phyloP scores from a whole-genome alignment of 1,139 yeast species.

The Meyerozyma smithsonii region DNA sequence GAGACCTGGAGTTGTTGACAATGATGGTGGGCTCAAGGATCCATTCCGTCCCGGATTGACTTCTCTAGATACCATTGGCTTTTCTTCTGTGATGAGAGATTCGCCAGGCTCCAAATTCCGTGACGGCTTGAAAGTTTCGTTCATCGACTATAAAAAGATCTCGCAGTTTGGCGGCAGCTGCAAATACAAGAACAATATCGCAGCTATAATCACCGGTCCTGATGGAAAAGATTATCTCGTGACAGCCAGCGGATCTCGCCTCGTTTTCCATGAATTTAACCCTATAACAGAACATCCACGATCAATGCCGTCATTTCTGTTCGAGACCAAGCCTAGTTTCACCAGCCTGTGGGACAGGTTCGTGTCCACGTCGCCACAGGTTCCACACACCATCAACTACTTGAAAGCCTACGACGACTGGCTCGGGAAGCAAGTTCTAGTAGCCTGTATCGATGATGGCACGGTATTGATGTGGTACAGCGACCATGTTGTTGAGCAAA shows the following conservation, averaged over 20 bases:
- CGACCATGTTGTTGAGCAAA: slow-evolving; percentile 19
- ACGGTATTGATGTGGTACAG: slow-evolving; percentile 41
- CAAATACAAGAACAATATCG: slow-evolving; percentile 5
- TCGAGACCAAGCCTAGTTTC: slow-evolving; percentile 37
- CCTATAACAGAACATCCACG: slow-evolving; percentile 20
- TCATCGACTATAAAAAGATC: not conserved
- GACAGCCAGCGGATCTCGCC: slow-evolving; percentile 25
- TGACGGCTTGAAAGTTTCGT: not conserved
- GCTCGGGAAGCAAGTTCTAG: slow-evolving; percentile 32
- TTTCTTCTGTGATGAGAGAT: not conserved
- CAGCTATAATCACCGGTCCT: slow-evolving; percentile 8
- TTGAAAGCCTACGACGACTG: slow-evolving; percentile 24
- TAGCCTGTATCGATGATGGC: slow-evolving; percentile 56
- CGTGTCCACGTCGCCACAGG: slow-evolving; percentile 45
- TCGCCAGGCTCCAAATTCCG: slow-evolving; percentile 1
- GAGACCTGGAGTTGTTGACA: not conserved
- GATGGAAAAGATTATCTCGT: slow-evolving; percentile 19
- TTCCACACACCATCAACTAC: slow-evolving; percentile 56
- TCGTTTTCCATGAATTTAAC: slow-evolving; percentile 26
- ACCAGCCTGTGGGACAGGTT: slow-evolving; percentile 35
- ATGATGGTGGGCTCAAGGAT: not conserved
- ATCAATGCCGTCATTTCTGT: slow-evolving; percentile 20
- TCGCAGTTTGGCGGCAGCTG: not conserved
- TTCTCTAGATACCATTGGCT: not conserved
- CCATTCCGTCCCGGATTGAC: not conserved